Evolutionary conservation across 2,329 filamentous ascomycete species (phyloP).

Genomic region (Xylariales sp.): DNA sequence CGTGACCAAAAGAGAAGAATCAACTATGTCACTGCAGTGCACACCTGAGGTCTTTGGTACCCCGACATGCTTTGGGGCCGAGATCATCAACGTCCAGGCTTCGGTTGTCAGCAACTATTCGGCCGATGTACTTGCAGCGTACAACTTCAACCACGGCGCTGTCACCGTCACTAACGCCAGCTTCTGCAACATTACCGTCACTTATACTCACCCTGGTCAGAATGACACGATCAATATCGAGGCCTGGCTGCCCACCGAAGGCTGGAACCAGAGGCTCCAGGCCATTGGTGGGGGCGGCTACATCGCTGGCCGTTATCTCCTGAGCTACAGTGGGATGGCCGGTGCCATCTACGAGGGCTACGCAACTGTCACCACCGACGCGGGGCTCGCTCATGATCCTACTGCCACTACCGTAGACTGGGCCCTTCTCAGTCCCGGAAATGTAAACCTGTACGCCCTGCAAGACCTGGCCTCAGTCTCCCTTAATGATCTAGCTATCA

Average conservation of each 20-base stretch:
- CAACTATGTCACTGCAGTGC: too few species aligned
- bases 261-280: constrained; percentile 26
- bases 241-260: background rate
- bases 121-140: too few species aligned
- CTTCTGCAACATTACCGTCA: constrained; percentile 4
- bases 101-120: too few species aligned
- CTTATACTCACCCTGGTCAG: too few species aligned
- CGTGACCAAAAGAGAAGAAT: too few species aligned
- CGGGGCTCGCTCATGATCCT: constrained; percentile 11
- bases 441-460: constrained; percentile 18
- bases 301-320: constrained; percentile 16
- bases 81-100: too few species aligned
- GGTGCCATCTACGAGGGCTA: constrained; percentile 19
- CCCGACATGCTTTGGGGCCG: too few species aligned
- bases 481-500: constrained; percentile 22
- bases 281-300: constrained; percentile 26
- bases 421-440: constrained; percentile 15
- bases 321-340: constrained; percentile 13
- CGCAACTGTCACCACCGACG: constrained; percentile 20
- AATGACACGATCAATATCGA: constrained; percentile 1
- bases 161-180: constrained; percentile 1
- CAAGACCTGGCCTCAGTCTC: constrained; percentile 20
- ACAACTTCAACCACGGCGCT: too few species aligned
- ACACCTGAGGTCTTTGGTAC: too few species aligned
- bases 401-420: constrained; percentile 10